phyloP scores from a whole-genome alignment of 768 basidiomycete genomes.

The Xerocomellus chrysenteron region DNA sequence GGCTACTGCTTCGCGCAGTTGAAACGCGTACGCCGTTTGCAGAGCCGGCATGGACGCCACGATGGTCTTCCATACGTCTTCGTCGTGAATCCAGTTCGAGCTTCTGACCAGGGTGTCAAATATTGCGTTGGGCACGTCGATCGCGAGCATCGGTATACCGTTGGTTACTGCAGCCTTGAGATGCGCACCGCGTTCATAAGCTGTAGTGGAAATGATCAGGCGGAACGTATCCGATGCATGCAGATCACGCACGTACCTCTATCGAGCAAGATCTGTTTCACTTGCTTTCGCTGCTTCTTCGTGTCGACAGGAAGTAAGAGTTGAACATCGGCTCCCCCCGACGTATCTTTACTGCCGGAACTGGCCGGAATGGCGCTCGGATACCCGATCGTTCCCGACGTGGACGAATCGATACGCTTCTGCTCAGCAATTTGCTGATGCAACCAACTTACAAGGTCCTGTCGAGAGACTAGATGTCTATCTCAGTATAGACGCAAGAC shows the following conservation, averaged over 20 bases:
- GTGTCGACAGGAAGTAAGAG: slow-evolving; percentile 65
- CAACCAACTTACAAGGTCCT: slow-evolving; percentile 73
- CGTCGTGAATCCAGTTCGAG: slow-evolving; percentile 67
- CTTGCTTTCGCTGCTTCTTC: slow-evolving; percentile 73
- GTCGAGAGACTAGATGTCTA: slow-evolving; percentile 50
- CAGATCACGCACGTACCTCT: slow-evolving; percentile 44
- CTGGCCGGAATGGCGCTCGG: slow-evolving; percentile 38
- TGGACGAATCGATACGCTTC: slow-evolving; percentile 66
- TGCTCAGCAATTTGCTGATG: slow-evolving; percentile 79
- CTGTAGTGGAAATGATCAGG: slow-evolving; percentile 33
- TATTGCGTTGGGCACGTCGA: slow-evolving; percentile 60
- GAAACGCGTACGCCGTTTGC: slow-evolving; percentile 60
- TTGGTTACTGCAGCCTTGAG: slow-evolving; percentile 59
- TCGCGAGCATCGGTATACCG: slow-evolving; percentile 66
- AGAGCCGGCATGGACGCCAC: slow-evolving; percentile 53
- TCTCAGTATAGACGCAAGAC: slow-evolving; percentile 3
- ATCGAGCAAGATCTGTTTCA: slow-evolving; percentile 67
- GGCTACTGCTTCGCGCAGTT: slow-evolving; percentile 63
- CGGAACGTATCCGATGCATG: neutral
- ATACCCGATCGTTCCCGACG: slow-evolving; percentile 53
- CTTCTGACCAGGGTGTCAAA: slow-evolving; percentile 64
- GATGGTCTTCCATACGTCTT: slow-evolving; percentile 70
- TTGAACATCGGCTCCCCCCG: slow-evolving; percentile 49
- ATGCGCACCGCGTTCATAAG: slow-evolving; percentile 59
- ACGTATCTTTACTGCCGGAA: slow-evolving; percentile 36